A percentile compares a stretch with the other conserved stretches of the same genome.
phyloP scores from a whole-genome alignment of 2,329 filamentous ascomycete species.

The Annulohypoxylon truncatum region DNA sequence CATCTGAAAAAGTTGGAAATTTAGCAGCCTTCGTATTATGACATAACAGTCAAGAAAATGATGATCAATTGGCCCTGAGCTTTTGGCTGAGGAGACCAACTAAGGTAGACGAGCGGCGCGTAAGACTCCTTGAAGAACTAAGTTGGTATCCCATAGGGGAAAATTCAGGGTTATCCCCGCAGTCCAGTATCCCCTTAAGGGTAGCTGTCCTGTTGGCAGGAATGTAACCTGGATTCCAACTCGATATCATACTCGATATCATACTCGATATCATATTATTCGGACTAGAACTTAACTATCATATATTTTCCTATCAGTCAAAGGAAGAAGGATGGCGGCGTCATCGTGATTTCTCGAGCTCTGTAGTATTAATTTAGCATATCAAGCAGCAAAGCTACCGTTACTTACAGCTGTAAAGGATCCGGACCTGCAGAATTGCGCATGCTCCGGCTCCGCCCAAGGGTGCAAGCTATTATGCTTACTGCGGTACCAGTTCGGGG shows the following conservation, averaged over 20 bases:
- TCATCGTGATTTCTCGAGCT: constrained; percentile 3
- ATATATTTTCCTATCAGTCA: neutral
- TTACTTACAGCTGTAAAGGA: constrained; percentile 28
- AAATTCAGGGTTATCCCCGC: constrained; percentile 28
- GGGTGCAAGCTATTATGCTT: constrained; percentile 31
- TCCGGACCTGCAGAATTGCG: constrained; percentile 36
- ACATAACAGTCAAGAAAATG: constrained; percentile 11
- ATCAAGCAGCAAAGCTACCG: constrained; percentile 11
- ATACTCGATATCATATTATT: too few species aligned
- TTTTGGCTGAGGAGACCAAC: constrained; percentile 26
- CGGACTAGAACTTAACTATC: constrained; percentile 3
- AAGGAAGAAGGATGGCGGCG: neutral
- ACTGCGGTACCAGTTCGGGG: constrained; percentile 32
- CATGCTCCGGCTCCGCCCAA: constrained; percentile 32
- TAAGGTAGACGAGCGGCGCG: constrained; percentile 34
- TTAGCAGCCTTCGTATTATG: constrained; percentile 12
- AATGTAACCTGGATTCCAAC: constrained; percentile 4
- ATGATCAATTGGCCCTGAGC: constrained; percentile 31
- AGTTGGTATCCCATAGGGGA: constrained; percentile 17
- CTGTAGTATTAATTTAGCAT: constrained; percentile 4
- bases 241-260: too few species aligned
- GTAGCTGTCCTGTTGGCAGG: constrained; percentile 7
- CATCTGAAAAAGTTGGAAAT: neutral
- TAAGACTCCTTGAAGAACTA: constrained; percentile 32
- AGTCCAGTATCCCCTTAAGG: constrained; percentile 11